Base-by-base conservation (phyloP, 1,284 basidiomycete genomes). In the Ceratobasidium sp. region DNA sequence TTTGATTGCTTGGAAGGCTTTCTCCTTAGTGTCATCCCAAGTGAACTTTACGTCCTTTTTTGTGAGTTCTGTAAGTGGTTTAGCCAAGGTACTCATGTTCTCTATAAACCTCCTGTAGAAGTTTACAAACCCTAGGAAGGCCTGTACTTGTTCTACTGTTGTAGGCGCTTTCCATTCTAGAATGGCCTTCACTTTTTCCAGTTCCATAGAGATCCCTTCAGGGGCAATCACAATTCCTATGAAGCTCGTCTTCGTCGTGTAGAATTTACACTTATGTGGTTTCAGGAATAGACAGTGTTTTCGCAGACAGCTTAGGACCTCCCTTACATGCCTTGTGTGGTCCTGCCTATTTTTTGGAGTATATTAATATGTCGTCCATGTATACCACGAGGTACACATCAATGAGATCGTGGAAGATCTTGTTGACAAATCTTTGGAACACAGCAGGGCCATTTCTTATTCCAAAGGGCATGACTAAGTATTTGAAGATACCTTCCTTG, bases 61-160 rank as follows among this genome's bases (percentile, higher is more conserved):
- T 1, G 79, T 79, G 0, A 84, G 77, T 1, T 56, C 26, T 3
- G 78, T 81, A 0, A 85, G 47, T 0, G 83, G 83, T 0, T 20
- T 42, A 0, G 80, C 78, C 15, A 82, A 79, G 11, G 68, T 51
- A 0, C 82, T 80, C 77, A 80, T 85, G 35, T 79, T 58, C 8
- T 71, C 17, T 45, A 45, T 17, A 10, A 10, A 45, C 17, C 42
- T 45, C 17, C 42, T 45, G 42, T 45, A 45, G 68, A 81, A 83
- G 75, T 82, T 81, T 0, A 80, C 80, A 20, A 85, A 80, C 15
- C 84, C 83, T 1, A 84, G 58, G 78, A 85, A 84, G 3, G 56
- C 35, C 54, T 81, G 80, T 20, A 82, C 35, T 51, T 83, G 77
- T 35, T 75, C 78, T n/a, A 82, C 76, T 5, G 49, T 80, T 1